Conservation (phyloP, 2,329 filamentous ascomycete species). For the Davidsoniella neocaledoniae region DNA sequence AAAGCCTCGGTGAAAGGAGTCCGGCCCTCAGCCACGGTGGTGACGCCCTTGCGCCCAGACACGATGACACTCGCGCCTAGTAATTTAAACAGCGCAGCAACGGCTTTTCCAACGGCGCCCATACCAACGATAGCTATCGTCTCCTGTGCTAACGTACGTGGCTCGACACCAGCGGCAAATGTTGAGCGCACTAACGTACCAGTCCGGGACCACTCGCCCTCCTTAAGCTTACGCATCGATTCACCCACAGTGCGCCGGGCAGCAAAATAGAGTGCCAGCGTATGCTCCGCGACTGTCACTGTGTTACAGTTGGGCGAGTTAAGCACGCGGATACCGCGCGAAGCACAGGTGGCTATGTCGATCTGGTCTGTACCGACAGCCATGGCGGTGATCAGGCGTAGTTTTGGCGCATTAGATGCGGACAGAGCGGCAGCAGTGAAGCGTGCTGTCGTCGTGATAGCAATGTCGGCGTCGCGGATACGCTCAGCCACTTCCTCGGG, state of each 20-base stretch:
- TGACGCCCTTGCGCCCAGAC: conserved; percentile 3
- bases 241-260: conserved; percentile 11
- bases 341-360: conserved; percentile 54
- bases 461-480: conserved; percentile 16
- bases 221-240: not conserved
- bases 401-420: conserved; percentile 13
- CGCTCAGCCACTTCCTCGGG: conserved; percentile 6
- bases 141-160: conserved; percentile 5
- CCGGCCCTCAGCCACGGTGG: not conserved
- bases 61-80: conserved; percentile 4
- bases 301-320: conserved; percentile 71
- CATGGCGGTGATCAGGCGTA: conserved; percentile 14
- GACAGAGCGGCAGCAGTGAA: conserved; percentile 13
- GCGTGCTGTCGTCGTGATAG: conserved; percentile 16
- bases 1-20: conserved; percentile 34
- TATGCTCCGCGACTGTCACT: conserved; percentile 64
- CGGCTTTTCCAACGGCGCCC: conserved; percentile 6
- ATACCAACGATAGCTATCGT: conserved; percentile 4
- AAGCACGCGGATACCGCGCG: conserved; percentile 60
- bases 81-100: not conserved
- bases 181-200: conserved; percentile 3
- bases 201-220: not conserved
- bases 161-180: not conserved
- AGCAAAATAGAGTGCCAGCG: conserved; percentile 56
- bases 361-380: conserved; percentile 68